phyloP scores from a whole-genome alignment of 1,284 basidiomycete genomes.

The Polyporus tsugae region DNA sequence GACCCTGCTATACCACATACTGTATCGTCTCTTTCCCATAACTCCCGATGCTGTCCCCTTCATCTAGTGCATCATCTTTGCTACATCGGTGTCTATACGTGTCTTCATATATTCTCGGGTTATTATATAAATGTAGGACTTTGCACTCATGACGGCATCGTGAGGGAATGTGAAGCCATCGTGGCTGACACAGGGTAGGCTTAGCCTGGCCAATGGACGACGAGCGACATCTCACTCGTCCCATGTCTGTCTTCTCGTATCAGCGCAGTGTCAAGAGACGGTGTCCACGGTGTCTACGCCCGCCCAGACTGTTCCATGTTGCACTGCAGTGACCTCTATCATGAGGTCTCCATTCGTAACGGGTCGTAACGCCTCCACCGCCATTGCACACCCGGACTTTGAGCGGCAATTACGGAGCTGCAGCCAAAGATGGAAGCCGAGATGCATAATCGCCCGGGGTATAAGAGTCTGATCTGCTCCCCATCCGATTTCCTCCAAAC shows the following conservation, averaged over 20 bases:
- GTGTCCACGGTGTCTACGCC: slow-evolving; percentile 16
- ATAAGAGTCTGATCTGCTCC: slow-evolving; percentile 31
- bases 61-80: slow-evolving; percentile 24
- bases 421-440: slow-evolving; percentile 23
- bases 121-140: slow-evolving; percentile 36
- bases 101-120: slow-evolving; percentile 34
- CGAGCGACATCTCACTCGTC: slow-evolving; percentile 5
- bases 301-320: slow-evolving; percentile 25
- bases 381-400: slow-evolving; percentile 33
- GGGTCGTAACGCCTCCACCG: slow-evolving; percentile 16
- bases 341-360: slow-evolving; percentile 20
- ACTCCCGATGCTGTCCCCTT: slow-evolving; percentile 34
- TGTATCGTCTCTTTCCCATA: slow-evolving; percentile 32
- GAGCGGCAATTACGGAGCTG: slow-evolving; percentile 21
- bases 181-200: background rate
- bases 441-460: slow-evolving; percentile 29
- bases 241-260: background rate
- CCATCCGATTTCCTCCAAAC: slow-evolving; percentile 24
- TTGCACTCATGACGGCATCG: slow-evolving; percentile 13
- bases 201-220: slow-evolving; percentile 12
- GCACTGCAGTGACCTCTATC: slow-evolving; percentile 10
- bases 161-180: slow-evolving; percentile 13
- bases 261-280: slow-evolving; percentile 15
- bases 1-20: slow-evolving; percentile 42
- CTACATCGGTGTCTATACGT: slow-evolving; percentile 34